phyloP scores from a whole-genome alignment of 805 yeast genomes.

The Wickerhamiella vanderwaltii region DNA sequence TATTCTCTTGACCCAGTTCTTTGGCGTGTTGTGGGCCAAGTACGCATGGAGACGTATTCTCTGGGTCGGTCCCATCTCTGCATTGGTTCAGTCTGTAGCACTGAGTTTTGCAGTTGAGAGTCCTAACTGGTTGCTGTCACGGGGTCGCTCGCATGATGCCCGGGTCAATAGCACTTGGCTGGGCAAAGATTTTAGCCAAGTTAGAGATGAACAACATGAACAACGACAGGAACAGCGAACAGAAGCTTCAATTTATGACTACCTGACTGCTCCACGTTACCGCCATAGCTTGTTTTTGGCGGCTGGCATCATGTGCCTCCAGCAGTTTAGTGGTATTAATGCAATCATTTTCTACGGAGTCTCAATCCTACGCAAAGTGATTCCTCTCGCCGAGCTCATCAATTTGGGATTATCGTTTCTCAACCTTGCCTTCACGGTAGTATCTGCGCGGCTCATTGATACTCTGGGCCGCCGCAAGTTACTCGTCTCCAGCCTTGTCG shows the following conservation, averaged over 20 bases:
- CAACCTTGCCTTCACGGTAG: conserved; percentile 62
- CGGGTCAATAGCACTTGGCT: conserved; percentile 1
- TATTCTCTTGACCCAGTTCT: conserved; percentile 62
- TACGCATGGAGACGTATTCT: conserved; percentile 64
- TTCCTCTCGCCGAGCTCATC: conserved; percentile 63
- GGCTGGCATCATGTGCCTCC: conserved; percentile 63
- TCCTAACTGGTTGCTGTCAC: conserved; percentile 59
- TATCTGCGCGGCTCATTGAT: conserved; percentile 68
- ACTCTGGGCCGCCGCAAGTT: conserved; percentile 62
- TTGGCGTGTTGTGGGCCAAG: conserved; percentile 60
- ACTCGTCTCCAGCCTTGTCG: conserved; percentile 47
- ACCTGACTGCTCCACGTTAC: conserved; percentile 38
- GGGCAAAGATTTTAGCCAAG: conserved; percentile 2
- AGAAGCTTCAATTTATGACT: not conserved
- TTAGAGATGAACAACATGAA: not conserved
- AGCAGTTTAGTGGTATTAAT: conserved; percentile 89
- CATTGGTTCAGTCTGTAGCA: conserved; percentile 36
- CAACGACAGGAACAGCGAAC: not conserved
- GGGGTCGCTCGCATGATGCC: not conserved
- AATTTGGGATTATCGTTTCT: conserved; percentile 66
- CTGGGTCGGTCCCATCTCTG: conserved; percentile 46
- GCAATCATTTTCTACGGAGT: conserved; percentile 91
- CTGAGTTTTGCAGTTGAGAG: conserved; percentile 45
- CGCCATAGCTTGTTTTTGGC: conserved; percentile 51
- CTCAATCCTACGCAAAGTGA: conserved; percentile 53